Evolutionary conservation across 2,329 filamentous ascomycete genomes (phyloP).

Genomic region (Meredithiella fracta): DNA sequence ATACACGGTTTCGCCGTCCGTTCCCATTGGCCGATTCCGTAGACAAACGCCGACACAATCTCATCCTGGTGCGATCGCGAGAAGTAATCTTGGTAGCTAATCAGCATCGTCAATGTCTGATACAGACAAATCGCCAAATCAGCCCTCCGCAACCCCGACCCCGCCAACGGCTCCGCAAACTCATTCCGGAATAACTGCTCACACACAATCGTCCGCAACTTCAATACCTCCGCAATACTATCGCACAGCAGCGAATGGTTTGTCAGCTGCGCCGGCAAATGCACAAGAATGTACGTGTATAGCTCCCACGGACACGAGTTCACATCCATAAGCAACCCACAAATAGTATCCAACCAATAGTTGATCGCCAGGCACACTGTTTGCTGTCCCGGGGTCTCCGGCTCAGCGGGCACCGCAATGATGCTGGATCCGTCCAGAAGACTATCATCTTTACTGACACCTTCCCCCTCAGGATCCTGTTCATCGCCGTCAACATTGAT

Average conservation of each 20-base stretch:
- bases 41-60: conserved; percentile 70
- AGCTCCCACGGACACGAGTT: conserved; percentile 60
- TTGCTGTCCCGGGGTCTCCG: not conserved
- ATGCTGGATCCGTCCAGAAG: conserved; percentile 14
- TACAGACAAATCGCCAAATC: conserved; percentile 83
- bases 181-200: conserved; percentile 63
- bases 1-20: conserved; percentile 84
- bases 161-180: conserved; percentile 65
- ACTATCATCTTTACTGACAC: not conserved
- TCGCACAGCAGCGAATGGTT: conserved; percentile 75
- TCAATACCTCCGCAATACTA: conserved; percentile 57
- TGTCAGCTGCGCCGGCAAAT: conserved; percentile 71
- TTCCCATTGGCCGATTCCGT: conserved; percentile 71
- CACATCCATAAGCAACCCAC: conserved; percentile 20
- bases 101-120: conserved; percentile 68
- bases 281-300: conserved; percentile 76
- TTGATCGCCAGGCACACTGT: conserved; percentile 39
- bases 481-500: conserved; percentile 14
- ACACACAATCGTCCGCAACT: conserved; percentile 60
- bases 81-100: conserved; percentile 81
- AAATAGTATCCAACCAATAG: conserved; percentile 61
- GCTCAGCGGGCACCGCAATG: not conserved
- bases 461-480: conserved; percentile 7
- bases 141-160: conserved; percentile 66
- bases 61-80: conserved; percentile 76